Evolutionary conservation across 305 asterid species (phyloP), one percentile per base, ranked within the genome.

Genomic region (Ajuga reptans): DNA sequence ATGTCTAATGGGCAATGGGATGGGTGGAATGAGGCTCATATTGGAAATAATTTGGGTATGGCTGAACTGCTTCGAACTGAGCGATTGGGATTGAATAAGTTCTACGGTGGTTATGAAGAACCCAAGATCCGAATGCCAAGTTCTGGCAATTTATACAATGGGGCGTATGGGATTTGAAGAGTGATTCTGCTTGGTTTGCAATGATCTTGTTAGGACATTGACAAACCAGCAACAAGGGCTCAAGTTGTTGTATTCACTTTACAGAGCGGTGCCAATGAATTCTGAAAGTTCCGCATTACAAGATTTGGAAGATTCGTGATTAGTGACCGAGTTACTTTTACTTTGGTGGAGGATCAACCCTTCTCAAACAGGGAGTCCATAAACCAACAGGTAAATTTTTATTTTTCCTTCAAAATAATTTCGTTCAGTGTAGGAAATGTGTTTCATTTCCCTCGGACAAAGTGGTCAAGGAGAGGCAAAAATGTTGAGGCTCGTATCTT

Each of bases 1-100:
- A 61, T 81, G 75, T 75, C 95, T 64, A 87, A 87, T 76, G 90
- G 93, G 73, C 97, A 83, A 52, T 87, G 95, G 96, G 89, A 89
- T 61, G 79, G 89, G 64, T 86, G 95, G 96, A 87, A 79, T 79
- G 91, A 82, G 46, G 82, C 78, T 45, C 96, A 80, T 73, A 74
- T 80, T 59, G 91, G 85, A 57, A 83, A 87, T 71, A 85, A 84
- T 64, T 52, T 90, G 82, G 88, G 88, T 9, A 76, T 86, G 86
- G 83, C 87, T 46, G 95, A 90, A 42, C 78, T 88, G 63, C 87
- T 80, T 68, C 81, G 94, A 78, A 73, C 76, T 37, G 96, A 88
- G 81, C 83, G 94, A 54, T 62, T 85, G 82, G 92, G 91, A 46
- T 81, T 64, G 45, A 83, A 79, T 42, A 85, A 83, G 58, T 81